Conservation (phyloP, 768 basidiomycete species). For the Trametes cinnabarina region DNA sequence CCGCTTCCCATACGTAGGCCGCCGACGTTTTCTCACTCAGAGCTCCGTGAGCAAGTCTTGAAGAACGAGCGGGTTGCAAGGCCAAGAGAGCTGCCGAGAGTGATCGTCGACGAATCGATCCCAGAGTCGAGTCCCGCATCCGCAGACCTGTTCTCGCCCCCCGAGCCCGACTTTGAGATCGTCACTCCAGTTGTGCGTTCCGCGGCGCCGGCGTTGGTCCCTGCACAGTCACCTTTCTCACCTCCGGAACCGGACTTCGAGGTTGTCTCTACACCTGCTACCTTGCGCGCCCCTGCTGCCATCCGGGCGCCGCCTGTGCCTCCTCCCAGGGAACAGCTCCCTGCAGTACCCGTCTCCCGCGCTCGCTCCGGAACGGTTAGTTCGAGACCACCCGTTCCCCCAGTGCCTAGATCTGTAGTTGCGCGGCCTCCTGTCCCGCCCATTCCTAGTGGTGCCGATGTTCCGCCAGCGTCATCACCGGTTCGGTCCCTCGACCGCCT, state of each 20-base stretch:
- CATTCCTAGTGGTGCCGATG: not conserved
- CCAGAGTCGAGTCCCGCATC: not conserved
- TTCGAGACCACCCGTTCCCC: not conserved
- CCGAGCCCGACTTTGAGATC: conserved; percentile 8
- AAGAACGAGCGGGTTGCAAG: not conserved
- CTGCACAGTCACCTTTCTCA: not conserved
- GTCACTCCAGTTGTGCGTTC: conserved; percentile 1
- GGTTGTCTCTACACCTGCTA: conserved; percentile 5
- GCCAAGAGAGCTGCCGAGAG: not conserved
- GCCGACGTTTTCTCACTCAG: conserved; percentile 21
- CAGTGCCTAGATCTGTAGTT: not conserved
- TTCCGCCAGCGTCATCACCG: not conserved
- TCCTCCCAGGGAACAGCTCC: not conserved
- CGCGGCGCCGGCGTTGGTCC: not conserved
- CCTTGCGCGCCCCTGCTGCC: not conserved
- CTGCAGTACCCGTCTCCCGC: not conserved
- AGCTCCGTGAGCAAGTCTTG: conserved; percentile 21
- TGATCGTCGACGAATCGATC: not conserved
- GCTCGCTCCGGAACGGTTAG: conserved; percentile 17
- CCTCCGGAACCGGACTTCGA: conserved; percentile 15
- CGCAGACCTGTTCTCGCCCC: conserved; percentile 4
- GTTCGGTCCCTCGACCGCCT: conserved; percentile 10
- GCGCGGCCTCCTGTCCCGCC: not conserved
- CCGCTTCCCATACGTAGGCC: not conserved
- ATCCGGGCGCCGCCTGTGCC: not conserved